Evolutionary conservation across 2,329 filamentous ascomycete genomes (phyloP).

Genomic region (Passalora sequoiae): DNA sequence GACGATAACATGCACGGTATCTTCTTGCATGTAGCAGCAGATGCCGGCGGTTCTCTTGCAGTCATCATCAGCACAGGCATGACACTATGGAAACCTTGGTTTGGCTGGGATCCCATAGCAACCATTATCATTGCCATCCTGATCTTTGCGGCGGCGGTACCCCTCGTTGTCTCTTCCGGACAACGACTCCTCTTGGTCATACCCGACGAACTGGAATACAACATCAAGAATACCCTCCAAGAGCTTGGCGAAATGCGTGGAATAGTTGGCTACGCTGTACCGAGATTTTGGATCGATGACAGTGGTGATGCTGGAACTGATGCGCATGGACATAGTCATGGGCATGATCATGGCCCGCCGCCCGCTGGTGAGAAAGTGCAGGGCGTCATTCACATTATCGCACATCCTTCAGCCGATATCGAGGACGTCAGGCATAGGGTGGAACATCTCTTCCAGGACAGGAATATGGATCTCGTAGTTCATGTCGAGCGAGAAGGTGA

Average conservation of each 20-base stretch:
- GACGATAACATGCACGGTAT: constrained; percentile 99
- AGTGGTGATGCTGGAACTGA: constrained; percentile 39
- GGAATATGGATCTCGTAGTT: constrained; percentile 74
- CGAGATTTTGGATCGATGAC: constrained; percentile 90
- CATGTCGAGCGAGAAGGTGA: constrained; percentile 87
- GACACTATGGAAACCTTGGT: constrained; percentile 83
- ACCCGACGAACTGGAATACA: constrained; percentile 80
- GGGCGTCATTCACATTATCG: constrained; percentile 82
- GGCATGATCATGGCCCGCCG: constrained; percentile 21
- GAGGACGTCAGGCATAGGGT: constrained; percentile 83
- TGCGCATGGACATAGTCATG: constrained; percentile 39
- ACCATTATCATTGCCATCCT: constrained; percentile 89
- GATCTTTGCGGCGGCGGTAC: constrained; percentile 87
- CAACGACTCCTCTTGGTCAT: constrained; percentile 78
- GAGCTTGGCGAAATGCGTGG: constrained; percentile 77
- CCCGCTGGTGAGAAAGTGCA: constrained; percentile 50
- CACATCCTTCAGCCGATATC: constrained; percentile 63
- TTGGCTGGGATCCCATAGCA: constrained; percentile 89
- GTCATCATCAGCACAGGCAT: constrained; percentile 88
- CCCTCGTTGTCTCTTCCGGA: constrained; percentile 79
- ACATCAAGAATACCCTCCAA: constrained; percentile 75
- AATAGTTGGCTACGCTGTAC: constrained; percentile 77
- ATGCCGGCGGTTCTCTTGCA: constrained; percentile 88
- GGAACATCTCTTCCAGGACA: constrained; percentile 61
- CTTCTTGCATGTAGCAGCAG: constrained; percentile 89